Conservation (phyloP, 1,284 basidiomycete species). For the Termitomyces sp. region DNA sequence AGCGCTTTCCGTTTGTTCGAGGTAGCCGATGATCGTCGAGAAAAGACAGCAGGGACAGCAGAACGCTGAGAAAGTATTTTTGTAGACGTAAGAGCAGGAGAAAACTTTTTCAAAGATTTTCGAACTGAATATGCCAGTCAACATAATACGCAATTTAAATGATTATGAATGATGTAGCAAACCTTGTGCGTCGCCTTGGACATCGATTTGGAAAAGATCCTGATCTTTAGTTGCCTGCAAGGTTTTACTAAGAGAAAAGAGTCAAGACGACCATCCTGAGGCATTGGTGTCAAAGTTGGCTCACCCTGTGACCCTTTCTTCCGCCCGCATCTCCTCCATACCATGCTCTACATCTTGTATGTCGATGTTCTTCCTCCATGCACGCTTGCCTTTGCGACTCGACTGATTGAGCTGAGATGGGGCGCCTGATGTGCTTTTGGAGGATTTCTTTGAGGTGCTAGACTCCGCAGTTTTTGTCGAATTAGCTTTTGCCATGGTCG, state of each 20-base stretch:
- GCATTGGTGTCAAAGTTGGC: conserved; percentile 19
- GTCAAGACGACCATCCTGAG: not conserved
- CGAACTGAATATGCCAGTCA: conserved; percentile 41
- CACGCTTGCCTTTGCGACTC: conserved; percentile 84
- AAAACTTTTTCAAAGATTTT: conserved; percentile 49
- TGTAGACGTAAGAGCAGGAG: conserved; percentile 61
- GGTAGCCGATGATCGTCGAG: conserved; percentile 34
- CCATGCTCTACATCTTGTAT: conserved; percentile 70
- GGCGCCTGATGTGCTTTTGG: conserved; percentile 37
- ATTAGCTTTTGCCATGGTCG: conserved; percentile 11
- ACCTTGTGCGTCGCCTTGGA: conserved; percentile 76
- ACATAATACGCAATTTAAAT: not conserved
- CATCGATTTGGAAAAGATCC: conserved; percentile 78
- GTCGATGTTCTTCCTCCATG: conserved; percentile 92
- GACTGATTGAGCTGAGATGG: conserved; percentile 69
- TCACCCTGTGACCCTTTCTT: conserved; percentile 77
- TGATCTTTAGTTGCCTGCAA: conserved; percentile 63
- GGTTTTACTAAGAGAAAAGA: conserved; percentile 36
- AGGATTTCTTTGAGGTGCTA: conserved; percentile 8
- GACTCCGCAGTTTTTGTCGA: not conserved
- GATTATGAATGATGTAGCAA: conserved; percentile 19
- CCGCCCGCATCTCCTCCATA: conserved; percentile 68
- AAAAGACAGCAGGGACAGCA: conserved; percentile 77
- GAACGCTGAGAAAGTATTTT: conserved; percentile 84
- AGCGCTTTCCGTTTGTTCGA: conserved; percentile 31